Base-by-base conservation (phyloP, 352 stramenopile species). In the Phytophthora agathidicida region DNA sequence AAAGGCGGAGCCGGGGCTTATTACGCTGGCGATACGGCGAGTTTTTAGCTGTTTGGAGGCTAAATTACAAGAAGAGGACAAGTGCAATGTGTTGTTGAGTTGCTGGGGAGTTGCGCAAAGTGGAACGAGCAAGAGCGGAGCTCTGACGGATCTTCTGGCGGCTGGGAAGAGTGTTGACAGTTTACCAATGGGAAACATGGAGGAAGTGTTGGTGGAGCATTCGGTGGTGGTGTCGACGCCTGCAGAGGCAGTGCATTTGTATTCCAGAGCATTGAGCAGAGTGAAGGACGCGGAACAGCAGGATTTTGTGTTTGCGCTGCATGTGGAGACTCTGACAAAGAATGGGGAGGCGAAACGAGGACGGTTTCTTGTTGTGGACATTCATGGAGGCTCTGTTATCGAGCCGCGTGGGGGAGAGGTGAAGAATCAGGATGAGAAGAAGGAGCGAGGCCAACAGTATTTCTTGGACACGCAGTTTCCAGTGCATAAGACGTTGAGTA, bases 391-490 rank as follows among this genome's bases (percentile, higher is more conserved):
- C 26, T 71, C 57, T 3, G 83, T 86, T 42, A 53, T 88, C 11
- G 77, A 90, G 27, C 72, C 77, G 19, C 26, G 20, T 16, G 35
- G 43, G 30, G 41, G 17, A 45, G 17, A 14, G 5, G 1, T 36
- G 13, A 42, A 16, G 22, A 36, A 27, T 7, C 31, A 47, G 28
- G 22, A 9, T 7, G 36, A 37, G 19, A 54, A 53, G 35, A 65
- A 61, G n/a, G 23, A 64, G 14, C 31, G 43, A 17, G 20, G 17
- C 7, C 45, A 59, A n/a, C 55, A 59, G 7, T 57, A 72, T 38
- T 88, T 88, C 45, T 60, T 69, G n/a, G 79, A 91, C 32, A 83
- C 82, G 3, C 77, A 87, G 36, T 84, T 89, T 32, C 65, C 71
- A 4, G 58, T 88, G n/a, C 60, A 86, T 28, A 35, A 58, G 7